phyloP scores from a whole-genome alignment of 2,329 filamentous ascomycete genomes.

The Lojkania enalia region DNA sequence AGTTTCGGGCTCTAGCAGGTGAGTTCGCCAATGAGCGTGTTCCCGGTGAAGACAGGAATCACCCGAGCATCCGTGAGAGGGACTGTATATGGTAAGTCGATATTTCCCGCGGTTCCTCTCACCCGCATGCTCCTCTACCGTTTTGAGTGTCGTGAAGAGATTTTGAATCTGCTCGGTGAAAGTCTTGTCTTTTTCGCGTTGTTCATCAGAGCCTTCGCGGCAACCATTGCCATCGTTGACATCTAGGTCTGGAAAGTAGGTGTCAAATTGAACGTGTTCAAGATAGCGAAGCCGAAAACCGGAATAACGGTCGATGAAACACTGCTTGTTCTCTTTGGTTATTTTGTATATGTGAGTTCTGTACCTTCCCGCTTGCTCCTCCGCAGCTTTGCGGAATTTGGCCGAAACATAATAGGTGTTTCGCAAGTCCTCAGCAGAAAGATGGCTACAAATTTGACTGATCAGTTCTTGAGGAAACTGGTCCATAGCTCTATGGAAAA shows the following conservation, averaged over 20 bases:
- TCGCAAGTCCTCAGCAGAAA: conserved; percentile 1
- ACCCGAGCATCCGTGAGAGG: neutral
- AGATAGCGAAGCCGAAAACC: neutral
- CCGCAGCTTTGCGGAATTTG: conserved; percentile 6
- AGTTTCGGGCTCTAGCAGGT: conserved; percentile 13
- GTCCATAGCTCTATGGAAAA: conserved; percentile 6
- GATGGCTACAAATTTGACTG: conserved; percentile 4
- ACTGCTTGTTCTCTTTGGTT: neutral
- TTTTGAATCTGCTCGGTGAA: conserved; percentile 5
- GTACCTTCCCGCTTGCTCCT: conserved; percentile 3
- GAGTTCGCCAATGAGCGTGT: conserved; percentile 12
- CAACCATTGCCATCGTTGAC: conserved; percentile 2
- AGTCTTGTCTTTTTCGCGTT: conserved; percentile 1
- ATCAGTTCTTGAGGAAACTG: conserved; percentile 8
- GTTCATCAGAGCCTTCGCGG: conserved; percentile 4
- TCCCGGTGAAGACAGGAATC: conserved; percentile 3
- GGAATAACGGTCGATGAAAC: neutral
- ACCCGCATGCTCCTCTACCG: conserved; percentile 3
- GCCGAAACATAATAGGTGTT: conserved; percentile 4
- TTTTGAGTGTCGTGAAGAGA: conserved; percentile 3
- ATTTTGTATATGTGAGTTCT: neutral
- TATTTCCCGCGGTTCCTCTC: conserved; percentile 4
- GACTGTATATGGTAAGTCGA: conserved; percentile 7
- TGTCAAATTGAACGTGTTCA: neutral
- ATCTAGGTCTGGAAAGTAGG: neutral